Percentiles rank a stretch among this genome's conserved stretches.
Conservation (phyloP, 164 flowering plant species). For the Piper longum region DNA sequence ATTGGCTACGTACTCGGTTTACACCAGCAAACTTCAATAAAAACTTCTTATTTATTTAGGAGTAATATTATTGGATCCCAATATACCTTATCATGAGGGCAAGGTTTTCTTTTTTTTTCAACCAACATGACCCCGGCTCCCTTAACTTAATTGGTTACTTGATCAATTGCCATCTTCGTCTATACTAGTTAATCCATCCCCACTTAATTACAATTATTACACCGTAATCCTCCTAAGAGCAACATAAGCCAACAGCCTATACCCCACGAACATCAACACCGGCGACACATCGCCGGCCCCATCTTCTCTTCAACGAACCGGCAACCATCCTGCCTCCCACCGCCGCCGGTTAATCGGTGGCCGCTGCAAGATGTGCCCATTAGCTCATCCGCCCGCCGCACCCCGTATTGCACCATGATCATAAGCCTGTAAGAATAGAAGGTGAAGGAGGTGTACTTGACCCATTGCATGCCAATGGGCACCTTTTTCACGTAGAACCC, state of each 20-base stretch:
- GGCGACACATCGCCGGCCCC: conserved; percentile 24
- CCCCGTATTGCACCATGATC: conserved; percentile 50
- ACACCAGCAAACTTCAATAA: no score
- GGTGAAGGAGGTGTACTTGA: conserved; percentile 60
- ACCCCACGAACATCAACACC: conserved; percentile 55
- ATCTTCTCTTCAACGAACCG: conserved; percentile 40
- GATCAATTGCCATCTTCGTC: background rate
- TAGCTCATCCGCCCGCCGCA: conserved; percentile 19
- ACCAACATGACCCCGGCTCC: no score
- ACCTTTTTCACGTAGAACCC: conserved; percentile 74
- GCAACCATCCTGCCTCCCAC: conserved; percentile 18
- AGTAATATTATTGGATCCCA: no score
- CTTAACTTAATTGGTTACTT: background rate
- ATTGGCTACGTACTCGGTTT: no score
- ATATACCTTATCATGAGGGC: no score
- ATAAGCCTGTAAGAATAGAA: conserved; percentile 56
- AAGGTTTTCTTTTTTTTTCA: no score
- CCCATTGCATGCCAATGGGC: conserved; percentile 52
- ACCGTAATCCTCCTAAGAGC: conserved; percentile 45
- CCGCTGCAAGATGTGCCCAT: conserved; percentile 25
- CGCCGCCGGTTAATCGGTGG: background rate
- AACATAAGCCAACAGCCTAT: conserved; percentile 54
- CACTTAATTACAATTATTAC: conserved; percentile 3
- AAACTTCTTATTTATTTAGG: no score
- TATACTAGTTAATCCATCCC: background rate